phyloP scores from a whole-genome alignment of 139 green algal species.

The Nannochloris sp. region DNA sequence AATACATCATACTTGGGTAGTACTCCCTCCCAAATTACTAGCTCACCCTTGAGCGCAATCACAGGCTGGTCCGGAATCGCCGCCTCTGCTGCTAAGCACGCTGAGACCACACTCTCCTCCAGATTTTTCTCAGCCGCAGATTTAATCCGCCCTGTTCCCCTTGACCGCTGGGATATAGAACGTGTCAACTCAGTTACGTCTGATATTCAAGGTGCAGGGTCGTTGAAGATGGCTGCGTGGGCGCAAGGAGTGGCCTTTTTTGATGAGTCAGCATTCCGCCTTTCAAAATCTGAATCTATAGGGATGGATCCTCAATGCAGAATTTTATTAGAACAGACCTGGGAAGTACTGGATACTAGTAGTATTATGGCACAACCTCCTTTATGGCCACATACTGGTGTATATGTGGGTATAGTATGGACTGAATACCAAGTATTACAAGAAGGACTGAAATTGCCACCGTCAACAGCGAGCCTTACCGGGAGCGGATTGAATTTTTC shows the following conservation, averaged over 20 bases:
- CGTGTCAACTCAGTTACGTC: not conserved
- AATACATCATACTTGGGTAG: too few species aligned
- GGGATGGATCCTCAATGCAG: slow-evolving; percentile 66
- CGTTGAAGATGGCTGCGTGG: slow-evolving; percentile 2
- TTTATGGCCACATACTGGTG: not conserved
- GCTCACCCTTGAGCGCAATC: not conserved
- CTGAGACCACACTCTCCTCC: not conserved
- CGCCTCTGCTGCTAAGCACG: not conserved
- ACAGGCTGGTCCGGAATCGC: not conserved
- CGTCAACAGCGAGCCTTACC: slow-evolving; percentile 52
- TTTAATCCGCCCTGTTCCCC: not conserved
- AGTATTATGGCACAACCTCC: not conserved
- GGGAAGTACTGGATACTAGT: slow-evolving; percentile 1
- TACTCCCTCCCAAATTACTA: too few species aligned
- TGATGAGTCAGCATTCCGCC: slow-evolving; percentile 46
- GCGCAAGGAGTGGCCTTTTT: slow-evolving; percentile 35
- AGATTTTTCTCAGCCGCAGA: not conserved
- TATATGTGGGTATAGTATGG: slow-evolving; percentile 42
- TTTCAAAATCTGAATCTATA: slow-evolving; percentile 41
- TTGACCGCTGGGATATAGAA: slow-evolving; percentile 13
- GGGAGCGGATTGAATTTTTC: slow-evolving; percentile 59
- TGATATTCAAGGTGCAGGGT: not conserved
- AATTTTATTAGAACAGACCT: slow-evolving; percentile 46
- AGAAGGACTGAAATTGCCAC: slow-evolving; percentile 23
- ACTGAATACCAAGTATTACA: slow-evolving; percentile 61